Base-by-base conservation (phyloP, 192 early-diverging fungal genomes). In the Mortierella antarctica region DNA sequence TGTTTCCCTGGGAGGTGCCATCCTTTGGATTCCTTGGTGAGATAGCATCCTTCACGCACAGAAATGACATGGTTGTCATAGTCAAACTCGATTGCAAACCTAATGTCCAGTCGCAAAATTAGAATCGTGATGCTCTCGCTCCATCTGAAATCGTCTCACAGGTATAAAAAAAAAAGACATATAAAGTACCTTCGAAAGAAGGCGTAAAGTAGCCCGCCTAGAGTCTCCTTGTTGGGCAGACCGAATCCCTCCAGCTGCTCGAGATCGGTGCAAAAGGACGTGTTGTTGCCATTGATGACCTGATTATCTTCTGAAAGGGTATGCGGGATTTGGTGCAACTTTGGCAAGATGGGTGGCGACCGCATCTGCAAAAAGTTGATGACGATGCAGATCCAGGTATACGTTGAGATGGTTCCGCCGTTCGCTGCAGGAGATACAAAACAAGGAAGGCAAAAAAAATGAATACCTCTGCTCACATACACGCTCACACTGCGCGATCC, bases 291-390 rank as follows among this genome's bases (percentile, higher is more conserved):
- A 23, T 84, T 75, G 44, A 84, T 71, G 44, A 71, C 75, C 45
- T 77, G 74, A 13, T 82, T 80, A 42, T 83, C 82, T 13, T 58
- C 42, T 20, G 71, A 77, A 21, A 72, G 68, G 1, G 56, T 54
- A 56, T 83, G 82, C 5, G 84, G 82, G 2, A 84, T 54, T 46
- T 90, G 84, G 66, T 98, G 96, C 46, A 98, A 73, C 18, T 91
- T 90, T 2, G 97, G 97, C 20, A 99, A 82, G 70, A 99, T 94
- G 0, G 96, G 95, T 59, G 96, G 96, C 31, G 88, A 71, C 13
- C 96, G 92, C 84, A 88, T 93, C 82, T 99, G 97, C 21, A 99
- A 82, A 85, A 97, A 99, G 78, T 97, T 95, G 66, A 99, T 85
- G 46, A 92, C 88, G 88, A 98, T 92, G 74, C 94, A 96, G 4